Evolutionary conservation across 352 stramenopile species (phyloP).

Genomic region (Pythium rishiriense): DNA sequence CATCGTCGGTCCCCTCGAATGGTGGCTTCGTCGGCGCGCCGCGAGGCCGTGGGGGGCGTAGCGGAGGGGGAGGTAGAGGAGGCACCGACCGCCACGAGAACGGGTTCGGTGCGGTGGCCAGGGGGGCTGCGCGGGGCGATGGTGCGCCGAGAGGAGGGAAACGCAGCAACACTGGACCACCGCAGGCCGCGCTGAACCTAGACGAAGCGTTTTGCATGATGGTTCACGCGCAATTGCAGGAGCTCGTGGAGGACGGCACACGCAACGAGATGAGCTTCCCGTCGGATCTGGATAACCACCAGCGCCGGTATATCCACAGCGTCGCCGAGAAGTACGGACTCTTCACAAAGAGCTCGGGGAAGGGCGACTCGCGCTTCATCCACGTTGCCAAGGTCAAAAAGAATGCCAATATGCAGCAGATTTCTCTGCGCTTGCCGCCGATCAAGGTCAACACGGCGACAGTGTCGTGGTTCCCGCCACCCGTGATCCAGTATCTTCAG

Average conservation of each 20-base stretch:
- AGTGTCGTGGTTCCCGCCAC: conserved; percentile 43
- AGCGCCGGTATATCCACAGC: conserved; percentile 81
- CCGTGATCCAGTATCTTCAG: conserved; percentile 45
- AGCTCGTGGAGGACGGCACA: conserved; percentile 59
- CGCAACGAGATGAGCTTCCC: conserved; percentile 72
- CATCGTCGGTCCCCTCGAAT: background rate
- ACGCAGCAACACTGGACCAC: conserved; percentile 17
- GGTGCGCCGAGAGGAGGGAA: conserved; percentile 5
- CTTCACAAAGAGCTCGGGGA: conserved; percentile 83
- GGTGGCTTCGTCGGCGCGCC: conserved; percentile 4
- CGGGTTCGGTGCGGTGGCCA: conserved; percentile 10
- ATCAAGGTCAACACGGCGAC: conserved; percentile 35
- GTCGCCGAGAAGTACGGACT: conserved; percentile 78
- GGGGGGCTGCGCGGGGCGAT: background rate
- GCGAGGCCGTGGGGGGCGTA: conserved; percentile 4
- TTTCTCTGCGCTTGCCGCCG: conserved; percentile 55
- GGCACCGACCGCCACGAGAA: conserved; percentile 13
- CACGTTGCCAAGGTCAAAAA: conserved; percentile 84
- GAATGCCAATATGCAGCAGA: conserved; percentile 73
- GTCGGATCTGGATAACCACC: conserved; percentile 63
- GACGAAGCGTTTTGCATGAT: conserved; percentile 75
- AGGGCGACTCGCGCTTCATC: conserved; percentile 62
- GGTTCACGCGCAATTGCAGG: conserved; percentile 57
- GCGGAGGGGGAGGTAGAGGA: conserved; percentile 1
- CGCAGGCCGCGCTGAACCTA: conserved; percentile 35